Conservation (phyloP, 768 basidiomycete genomes). For the Glaciozyma antarctica region DNA sequence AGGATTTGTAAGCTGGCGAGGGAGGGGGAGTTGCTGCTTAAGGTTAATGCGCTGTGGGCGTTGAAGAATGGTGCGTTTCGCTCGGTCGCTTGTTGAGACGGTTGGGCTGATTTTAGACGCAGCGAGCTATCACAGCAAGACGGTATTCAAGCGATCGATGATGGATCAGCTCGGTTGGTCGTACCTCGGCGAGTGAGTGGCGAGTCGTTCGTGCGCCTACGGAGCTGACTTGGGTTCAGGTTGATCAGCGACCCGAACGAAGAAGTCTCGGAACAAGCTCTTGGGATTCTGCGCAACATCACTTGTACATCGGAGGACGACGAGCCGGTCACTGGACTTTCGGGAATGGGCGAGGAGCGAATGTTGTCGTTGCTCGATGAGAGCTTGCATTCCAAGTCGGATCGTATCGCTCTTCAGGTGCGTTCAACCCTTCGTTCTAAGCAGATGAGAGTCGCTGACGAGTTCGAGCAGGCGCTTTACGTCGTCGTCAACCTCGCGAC, state of each 20-base stretch:
- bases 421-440: background rate
- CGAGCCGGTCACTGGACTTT: constrained; percentile 6
- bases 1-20: constrained; percentile 18
- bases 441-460: background rate
- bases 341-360: constrained; percentile 19
- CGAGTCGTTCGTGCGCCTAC: background rate
- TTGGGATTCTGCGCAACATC: constrained; percentile 32
- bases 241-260: background rate
- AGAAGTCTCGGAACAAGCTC: constrained; percentile 16
- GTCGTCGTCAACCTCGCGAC: constrained; percentile 33
- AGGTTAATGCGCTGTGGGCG: constrained; percentile 26
- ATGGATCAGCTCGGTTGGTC: constrained; percentile 22
- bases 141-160: constrained; percentile 23
- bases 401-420: constrained; percentile 16
- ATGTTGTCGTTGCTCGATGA: constrained; percentile 16
- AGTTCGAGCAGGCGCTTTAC: constrained; percentile 22
- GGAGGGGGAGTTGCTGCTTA: background rate
- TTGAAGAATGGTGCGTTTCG: constrained; percentile 28
- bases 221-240: background rate
- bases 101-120: background rate
- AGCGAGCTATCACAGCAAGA: constrained; percentile 25
- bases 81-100: no score
- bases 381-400: background rate
- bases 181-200: constrained; percentile 18
- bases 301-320: constrained; percentile 19